Conservation (phyloP, 2,329 filamentous ascomycete species). For the Bipolaris oryzae region DNA sequence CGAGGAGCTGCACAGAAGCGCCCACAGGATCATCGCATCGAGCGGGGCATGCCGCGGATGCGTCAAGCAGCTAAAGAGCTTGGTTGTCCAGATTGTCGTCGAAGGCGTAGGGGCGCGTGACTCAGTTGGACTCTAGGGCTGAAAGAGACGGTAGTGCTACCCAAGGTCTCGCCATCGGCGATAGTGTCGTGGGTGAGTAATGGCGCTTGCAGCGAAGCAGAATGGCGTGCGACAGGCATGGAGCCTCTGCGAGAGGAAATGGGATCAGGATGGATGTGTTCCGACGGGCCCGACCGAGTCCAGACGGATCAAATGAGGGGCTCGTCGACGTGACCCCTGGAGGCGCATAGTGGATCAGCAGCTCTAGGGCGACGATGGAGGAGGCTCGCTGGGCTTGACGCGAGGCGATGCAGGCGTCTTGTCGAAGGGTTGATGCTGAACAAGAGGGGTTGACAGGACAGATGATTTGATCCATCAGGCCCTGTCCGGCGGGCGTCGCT, state of each 20-base stretch:
- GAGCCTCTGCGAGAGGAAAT: constrained; percentile 31
- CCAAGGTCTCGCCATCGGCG: constrained; percentile 21
- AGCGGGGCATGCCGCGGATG: constrained; percentile 17
- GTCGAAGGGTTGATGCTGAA: constrained; percentile 12
- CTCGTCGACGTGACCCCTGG: constrained; percentile 26
- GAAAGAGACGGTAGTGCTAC: constrained; percentile 24
- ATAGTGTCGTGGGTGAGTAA: constrained; percentile 32
- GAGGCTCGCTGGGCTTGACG: constrained; percentile 12
- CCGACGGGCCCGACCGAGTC: constrained; percentile 37
- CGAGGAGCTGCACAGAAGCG: constrained; percentile 23
- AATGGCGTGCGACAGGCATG: constrained; percentile 46
- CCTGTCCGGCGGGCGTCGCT: constrained; percentile 39
- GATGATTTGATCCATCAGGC: constrained; percentile 41
- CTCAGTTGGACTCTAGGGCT: constrained; percentile 28
- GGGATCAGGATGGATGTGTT: constrained; percentile 18
- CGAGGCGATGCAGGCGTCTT: constrained; percentile 24
- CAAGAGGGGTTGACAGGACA: constrained; percentile 34
- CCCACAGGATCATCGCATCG: constrained; percentile 24
- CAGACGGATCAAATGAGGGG: constrained; percentile 37
- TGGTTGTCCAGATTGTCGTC: constrained; percentile 28
- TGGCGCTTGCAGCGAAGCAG: constrained; percentile 45
- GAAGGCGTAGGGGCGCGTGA: constrained; percentile 40
- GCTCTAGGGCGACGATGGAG: constrained; percentile 13
- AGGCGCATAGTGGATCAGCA: constrained; percentile 26
- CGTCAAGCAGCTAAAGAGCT: constrained; percentile 27